Conservation (phyloP, 768 basidiomycete species). For the Leccinum imitatum region DNA sequence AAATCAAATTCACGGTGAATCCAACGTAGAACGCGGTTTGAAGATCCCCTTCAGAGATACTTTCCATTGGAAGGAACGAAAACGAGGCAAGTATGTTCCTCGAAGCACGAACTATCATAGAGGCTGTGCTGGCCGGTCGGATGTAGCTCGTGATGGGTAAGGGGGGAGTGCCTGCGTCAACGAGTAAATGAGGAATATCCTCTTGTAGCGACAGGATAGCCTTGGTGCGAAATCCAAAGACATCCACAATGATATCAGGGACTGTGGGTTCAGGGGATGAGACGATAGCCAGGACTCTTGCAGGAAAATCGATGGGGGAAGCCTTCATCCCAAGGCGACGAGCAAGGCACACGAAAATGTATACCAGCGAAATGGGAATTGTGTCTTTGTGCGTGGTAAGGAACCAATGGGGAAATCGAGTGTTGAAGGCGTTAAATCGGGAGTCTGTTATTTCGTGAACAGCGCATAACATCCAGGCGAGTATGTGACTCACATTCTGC, state of each 20-base stretch:
- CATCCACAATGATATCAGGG: constrained; percentile 46
- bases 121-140: constrained; percentile 30
- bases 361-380: constrained; percentile 60
- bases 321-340: constrained; percentile 51
- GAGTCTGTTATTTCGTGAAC: constrained; percentile 26
- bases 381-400: constrained; percentile 48
- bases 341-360: constrained; percentile 55
- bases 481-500: constrained; percentile 37
- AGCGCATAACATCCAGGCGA: background rate
- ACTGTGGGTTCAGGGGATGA: constrained; percentile 35
- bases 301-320: constrained; percentile 56
- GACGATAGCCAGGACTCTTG: constrained; percentile 53
- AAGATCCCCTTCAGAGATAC: constrained; percentile 23
- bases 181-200: constrained; percentile 36
- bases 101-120: constrained; percentile 42
- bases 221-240: constrained; percentile 40
- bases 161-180: constrained; percentile 26
- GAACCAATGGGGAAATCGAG: constrained; percentile 61
- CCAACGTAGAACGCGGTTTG: constrained; percentile 37
- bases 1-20: constrained; percentile 39
- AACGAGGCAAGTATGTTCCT: constrained; percentile 40
- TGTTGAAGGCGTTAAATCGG: constrained; percentile 44
- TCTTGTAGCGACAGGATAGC: constrained; percentile 36
- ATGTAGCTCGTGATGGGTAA: constrained; percentile 21
- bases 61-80: constrained; percentile 21